Evolutionary conservation across 495 filamentous ascomycete species (phyloP).

Genomic region (Aspergillus ellipticus): DNA sequence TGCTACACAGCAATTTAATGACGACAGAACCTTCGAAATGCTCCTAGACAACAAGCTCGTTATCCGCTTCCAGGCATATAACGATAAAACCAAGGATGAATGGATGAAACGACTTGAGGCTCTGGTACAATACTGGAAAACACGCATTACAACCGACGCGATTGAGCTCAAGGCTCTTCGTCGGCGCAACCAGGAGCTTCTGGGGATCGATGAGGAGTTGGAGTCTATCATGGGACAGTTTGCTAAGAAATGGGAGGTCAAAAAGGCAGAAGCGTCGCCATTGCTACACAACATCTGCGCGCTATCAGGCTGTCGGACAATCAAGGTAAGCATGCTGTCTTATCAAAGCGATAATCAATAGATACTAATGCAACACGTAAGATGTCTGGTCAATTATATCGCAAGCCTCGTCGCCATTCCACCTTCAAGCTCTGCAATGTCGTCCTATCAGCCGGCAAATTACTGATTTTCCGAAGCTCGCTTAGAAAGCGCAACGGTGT

Average conservation of each 20-base stretch:
- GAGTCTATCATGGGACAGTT: conserved; percentile 68
- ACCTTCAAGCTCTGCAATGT: conserved; percentile 62
- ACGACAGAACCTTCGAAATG: conserved; percentile 62
- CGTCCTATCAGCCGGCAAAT: conserved; percentile 59
- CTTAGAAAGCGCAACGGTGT: conserved; percentile 55
- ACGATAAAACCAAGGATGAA: conserved; percentile 53
- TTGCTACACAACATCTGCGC: conserved; percentile 68
- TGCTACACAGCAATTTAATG: conserved; percentile 47
- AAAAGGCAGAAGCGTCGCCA: conserved; percentile 59
- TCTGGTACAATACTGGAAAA: conserved; percentile 64
- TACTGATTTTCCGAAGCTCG: conserved; percentile 62
- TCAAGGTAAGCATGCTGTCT: conserved; percentile 42
- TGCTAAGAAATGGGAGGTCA: conserved; percentile 71
- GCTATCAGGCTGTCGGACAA: conserved; percentile 60
- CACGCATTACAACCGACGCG: conserved; percentile 54
- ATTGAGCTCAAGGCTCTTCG: conserved; percentile 54
- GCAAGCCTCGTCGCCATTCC: conserved; percentile 61
- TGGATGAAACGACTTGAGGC: conserved; percentile 61
- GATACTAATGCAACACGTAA: conserved; percentile 14
- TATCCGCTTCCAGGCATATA: conserved; percentile 64
- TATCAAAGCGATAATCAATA: neutral
- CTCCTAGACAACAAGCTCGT: conserved; percentile 59
- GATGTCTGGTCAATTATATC: conserved; percentile 64
- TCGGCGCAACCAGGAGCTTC: conserved; percentile 54
- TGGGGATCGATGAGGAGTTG: conserved; percentile 67